Base-by-base conservation (phyloP, 352 stramenopile genomes). In the Pythium guiyangense region DNA sequence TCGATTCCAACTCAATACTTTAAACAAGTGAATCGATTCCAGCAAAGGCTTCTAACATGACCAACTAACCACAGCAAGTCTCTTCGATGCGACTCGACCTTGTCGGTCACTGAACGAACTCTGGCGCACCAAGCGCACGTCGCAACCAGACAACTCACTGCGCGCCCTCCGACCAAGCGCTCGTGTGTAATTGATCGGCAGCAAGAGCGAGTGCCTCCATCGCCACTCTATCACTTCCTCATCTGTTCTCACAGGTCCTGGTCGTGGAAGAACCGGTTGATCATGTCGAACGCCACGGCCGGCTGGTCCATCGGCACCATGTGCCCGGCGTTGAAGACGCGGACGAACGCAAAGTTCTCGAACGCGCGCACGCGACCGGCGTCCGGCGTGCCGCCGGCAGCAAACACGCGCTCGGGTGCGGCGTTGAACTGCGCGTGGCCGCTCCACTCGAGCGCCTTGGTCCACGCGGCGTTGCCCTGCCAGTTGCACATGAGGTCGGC, bases 401-500 rank as follows among this genome's bases (percentile, higher is more conserved):
- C 49, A 22, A 86, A 66, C 31, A 37, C 62, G 35, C 50, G 73
- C 54, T 68, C 76, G 6, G 54, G 29, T 4, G 67, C 82, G 5
- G 56, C 63, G 39, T 94, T 88, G 73, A 98, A 99, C 14, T 81
- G 71, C 12, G 69, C 57, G 64, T 91, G 84, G 46, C 96, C 92
- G 27, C 62, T 78, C 97, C 97, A 99, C 31, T 98, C 81, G 42
- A 99, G 71, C 6, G 63, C 79, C 27, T 91, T 68, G 0, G 92
- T 97, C 96, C 95, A 99, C 27, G 94, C 95, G 58, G 97, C 63
- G 65, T 98, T 98, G 25, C 96, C 97, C n/a, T n/a, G n/a, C n/a
- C n/a, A n/a, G n/a, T n/a, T n/a, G n/a, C n/a, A n/a, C n/a, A n/a
- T n/a, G n/a, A n/a, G n/a, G n/a, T n/a, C n/a, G n/a, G n/a, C n/a